phyloP scores from a whole-genome alignment of 306 rosid species.

The Biancaea sappan region DNA sequence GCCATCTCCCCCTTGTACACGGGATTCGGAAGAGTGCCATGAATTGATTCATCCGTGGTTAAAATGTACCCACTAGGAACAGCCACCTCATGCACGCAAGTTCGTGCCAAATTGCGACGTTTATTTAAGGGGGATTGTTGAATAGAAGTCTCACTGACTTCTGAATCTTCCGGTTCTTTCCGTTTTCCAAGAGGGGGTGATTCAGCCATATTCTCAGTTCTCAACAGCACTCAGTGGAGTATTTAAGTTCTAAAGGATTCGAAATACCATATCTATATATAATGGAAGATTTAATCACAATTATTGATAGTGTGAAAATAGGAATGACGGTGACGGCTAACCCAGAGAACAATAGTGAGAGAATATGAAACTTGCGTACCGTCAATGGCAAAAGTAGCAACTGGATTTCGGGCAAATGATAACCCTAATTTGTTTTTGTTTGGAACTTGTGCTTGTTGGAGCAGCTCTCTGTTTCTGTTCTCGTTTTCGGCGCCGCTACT shows the following conservation, averaged over 20 bases:
- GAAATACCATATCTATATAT: neutral
- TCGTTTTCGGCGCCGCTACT: neutral
- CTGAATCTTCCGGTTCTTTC: constrained; percentile 33
- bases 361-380: neutral
- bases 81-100: constrained; percentile 95
- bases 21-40: constrained; percentile 84
- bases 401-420: neutral
- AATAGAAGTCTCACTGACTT: constrained; percentile 14
- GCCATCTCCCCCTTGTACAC: constrained; percentile 62
- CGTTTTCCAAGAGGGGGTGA: constrained; percentile 56
- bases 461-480: neutral
- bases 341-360: neutral
- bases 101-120: constrained; percentile 52
- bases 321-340: neutral
- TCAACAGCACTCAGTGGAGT: neutral
- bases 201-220: constrained; percentile 52
- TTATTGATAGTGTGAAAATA: neutral
- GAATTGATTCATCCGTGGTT: constrained; percentile 56
- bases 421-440: neutral
- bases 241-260: neutral
- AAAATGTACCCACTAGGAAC: constrained; percentile 68
- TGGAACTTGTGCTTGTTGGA: too few relatives aligned
- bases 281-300: neutral
- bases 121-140: constrained; percentile 39
- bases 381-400: neutral